These are phyloP conservation scores for Boletus fagicola DNA, from an alignment of 768 basidiomycete genomes.

Conservation along the genomic window DNA sequence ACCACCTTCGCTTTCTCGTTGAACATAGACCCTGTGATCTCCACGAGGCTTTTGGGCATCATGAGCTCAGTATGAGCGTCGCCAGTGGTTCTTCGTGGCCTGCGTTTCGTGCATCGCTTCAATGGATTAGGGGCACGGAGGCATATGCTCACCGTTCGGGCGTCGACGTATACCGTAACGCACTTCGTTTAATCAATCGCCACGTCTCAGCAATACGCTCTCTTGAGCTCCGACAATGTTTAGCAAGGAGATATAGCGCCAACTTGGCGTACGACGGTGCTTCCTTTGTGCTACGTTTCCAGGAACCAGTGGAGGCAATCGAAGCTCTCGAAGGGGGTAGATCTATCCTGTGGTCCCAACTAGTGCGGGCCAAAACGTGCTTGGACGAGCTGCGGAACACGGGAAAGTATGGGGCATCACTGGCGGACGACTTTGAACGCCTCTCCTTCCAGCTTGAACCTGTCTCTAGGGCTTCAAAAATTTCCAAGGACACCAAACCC, in stretches of 20 bases:
- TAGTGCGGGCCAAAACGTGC: conserved; percentile 24
- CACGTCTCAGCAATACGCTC: conserved; percentile 18
- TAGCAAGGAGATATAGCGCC: conserved; percentile 12
- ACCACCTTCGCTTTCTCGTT: conserved; percentile 28
- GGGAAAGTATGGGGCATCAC: conserved; percentile 17
- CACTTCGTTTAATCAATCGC: conserved; percentile 26
- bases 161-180: conserved; percentile 29
- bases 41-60: conserved; percentile 26
- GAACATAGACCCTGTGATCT: conserved; percentile 20
- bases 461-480: conserved; percentile 6
- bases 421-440: conserved; percentile 25
- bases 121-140: conserved; percentile 25
- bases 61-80: conserved; percentile 22
- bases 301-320: conserved; percentile 26
- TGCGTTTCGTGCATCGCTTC: conserved; percentile 21
- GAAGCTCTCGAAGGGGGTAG: conserved; percentile 34
- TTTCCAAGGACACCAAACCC: conserved; percentile 17
- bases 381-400: conserved; percentile 28
- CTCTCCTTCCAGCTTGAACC: conserved; percentile 17
- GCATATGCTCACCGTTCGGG: conserved; percentile 25
- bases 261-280: conserved; percentile 30
- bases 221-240: conserved; percentile 15
- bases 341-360: conserved; percentile 36
- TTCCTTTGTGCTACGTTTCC: conserved; percentile 25
- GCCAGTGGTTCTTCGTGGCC: conserved; percentile 15